Evolutionary conservation across 805 yeast genomes (phyloP).

Genomic region (Priceomyces fermenticarens): DNA sequence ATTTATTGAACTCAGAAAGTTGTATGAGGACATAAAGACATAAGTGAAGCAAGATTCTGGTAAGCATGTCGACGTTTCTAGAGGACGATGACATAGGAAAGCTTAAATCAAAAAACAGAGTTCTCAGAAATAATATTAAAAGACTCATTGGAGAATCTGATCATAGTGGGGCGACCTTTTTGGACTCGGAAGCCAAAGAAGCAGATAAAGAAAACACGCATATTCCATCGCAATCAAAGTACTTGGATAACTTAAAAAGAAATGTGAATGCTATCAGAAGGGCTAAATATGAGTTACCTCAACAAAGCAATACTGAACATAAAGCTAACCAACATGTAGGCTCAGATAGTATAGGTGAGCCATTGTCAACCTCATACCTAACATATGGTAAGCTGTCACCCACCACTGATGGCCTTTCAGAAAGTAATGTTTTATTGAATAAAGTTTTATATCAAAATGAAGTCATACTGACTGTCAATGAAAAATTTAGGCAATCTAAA

Average conservation of each 20-base stretch:
- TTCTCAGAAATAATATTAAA: conserved; percentile 8
- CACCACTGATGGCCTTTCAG: conserved; percentile 1
- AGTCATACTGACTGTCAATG: conserved; percentile 3
- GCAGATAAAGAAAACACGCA: conserved; percentile 4
- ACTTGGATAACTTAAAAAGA: conserved; percentile 19
- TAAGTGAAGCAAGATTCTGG: too few species aligned
- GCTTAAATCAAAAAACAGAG: conserved; percentile 7
- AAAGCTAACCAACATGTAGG: neutral
- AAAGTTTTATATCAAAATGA: conserved; percentile 7
- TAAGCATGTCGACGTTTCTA: neutral
- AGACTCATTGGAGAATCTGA: conserved; percentile 10
- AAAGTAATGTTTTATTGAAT: conserved; percentile 6
- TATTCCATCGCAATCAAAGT: conserved; percentile 1
- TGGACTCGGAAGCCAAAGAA: conserved; percentile 6
- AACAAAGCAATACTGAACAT: neutral
- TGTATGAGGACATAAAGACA: too few species aligned
- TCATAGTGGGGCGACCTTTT: conserved; percentile 7
- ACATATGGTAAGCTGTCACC: too few species aligned
- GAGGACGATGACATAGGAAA: conserved; percentile 8
- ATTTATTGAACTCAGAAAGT: too few species aligned
- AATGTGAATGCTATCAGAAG: conserved; percentile 20
- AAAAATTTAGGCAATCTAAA: conserved; percentile 1
- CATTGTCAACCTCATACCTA: too few species aligned
- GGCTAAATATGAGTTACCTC: conserved; percentile 18
- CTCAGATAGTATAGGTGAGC: neutral